phyloP scores from a whole-genome alignment of 495 filamentous ascomycete genomes.

The Bacidia gigantensis region DNA sequence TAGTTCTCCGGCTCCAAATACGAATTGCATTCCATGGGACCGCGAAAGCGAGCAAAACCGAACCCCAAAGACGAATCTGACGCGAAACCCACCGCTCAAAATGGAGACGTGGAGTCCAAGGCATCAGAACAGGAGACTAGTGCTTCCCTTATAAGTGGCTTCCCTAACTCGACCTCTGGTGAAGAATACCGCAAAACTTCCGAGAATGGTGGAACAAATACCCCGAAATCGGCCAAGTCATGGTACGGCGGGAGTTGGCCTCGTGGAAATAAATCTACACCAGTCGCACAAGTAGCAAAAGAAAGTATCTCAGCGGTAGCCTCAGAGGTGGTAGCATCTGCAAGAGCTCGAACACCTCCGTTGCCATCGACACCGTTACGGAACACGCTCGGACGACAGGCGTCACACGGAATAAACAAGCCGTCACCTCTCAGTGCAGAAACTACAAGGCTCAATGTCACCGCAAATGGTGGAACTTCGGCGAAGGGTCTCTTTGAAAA shows the following conservation, averaged over 20 bases:
- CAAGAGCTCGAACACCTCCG: constrained; percentile 7
- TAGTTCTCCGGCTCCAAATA: background rate
- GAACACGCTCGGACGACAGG: constrained; percentile 23
- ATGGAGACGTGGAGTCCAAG: background rate
- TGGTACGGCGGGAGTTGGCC: constrained; percentile 57
- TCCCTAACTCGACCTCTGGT: background rate
- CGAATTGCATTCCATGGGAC: constrained; percentile 28
- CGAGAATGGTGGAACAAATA: background rate
- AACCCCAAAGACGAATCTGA: constrained; percentile 35
- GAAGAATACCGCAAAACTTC: background rate
- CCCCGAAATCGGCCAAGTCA: constrained; percentile 27
- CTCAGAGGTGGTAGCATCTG: constrained; percentile 23
- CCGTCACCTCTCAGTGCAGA: constrained; percentile 35
- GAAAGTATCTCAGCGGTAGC: constrained; percentile 56
- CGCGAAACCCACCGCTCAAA: background rate
- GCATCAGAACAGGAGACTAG: background rate
- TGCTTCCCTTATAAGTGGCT: background rate
- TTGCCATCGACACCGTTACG: constrained; percentile 9
- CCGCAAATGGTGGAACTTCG: constrained; percentile 16
- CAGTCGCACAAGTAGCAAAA: constrained; percentile 61
- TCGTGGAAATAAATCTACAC: constrained; percentile 48
- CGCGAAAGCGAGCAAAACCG: constrained; percentile 50
- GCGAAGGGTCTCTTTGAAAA: too few species aligned
- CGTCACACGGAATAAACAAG: constrained; percentile 28
- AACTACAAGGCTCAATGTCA: constrained; percentile 38